A percentile compares a stretch with the other conserved stretches of the same genome.
Evolutionary conservation across 2,329 filamentous ascomycete genomes (phyloP).

Genomic region (Apiospora hydei): DNA sequence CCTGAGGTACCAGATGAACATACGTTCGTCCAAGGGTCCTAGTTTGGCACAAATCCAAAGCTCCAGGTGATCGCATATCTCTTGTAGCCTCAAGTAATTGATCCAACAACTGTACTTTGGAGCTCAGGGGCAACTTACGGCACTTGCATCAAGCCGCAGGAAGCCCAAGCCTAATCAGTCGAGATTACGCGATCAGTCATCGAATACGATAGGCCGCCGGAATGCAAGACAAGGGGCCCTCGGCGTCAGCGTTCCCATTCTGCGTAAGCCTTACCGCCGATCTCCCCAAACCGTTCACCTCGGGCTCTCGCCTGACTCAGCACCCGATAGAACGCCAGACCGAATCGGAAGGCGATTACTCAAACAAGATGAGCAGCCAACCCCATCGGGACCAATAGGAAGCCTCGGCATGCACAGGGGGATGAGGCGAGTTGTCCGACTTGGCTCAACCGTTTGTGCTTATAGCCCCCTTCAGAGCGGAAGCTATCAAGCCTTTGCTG

Average conservation of each 20-base stretch:
- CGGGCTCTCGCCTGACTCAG: neutral
- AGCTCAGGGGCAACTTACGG: neutral
- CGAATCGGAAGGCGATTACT: neutral
- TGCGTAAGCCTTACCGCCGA: conserved; percentile 1
- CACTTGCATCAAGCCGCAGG: neutral
- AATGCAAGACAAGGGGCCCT: neutral
- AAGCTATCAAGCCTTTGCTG: neutral
- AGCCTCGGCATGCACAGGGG: neutral
- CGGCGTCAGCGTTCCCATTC: neutral
- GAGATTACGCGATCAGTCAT: neutral
- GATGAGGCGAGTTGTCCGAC: neutral
- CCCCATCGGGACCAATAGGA: neutral
- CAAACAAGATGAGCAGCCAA: neutral
- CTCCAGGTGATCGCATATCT: neutral
- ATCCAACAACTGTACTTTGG: neutral
- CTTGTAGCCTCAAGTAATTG: neutral
- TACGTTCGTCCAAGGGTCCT: neutral
- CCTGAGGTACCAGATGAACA: neutral
- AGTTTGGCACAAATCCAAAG: neutral
- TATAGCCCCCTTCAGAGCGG: neutral
- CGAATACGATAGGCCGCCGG: neutral
- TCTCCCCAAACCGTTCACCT: neutral
- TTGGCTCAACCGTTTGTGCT: neutral
- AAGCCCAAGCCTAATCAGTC: neutral
- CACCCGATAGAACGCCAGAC: neutral